Evolutionary conservation across 306 rosid genomes (phyloP).

Genomic region (Acmispon strigosus): DNA sequence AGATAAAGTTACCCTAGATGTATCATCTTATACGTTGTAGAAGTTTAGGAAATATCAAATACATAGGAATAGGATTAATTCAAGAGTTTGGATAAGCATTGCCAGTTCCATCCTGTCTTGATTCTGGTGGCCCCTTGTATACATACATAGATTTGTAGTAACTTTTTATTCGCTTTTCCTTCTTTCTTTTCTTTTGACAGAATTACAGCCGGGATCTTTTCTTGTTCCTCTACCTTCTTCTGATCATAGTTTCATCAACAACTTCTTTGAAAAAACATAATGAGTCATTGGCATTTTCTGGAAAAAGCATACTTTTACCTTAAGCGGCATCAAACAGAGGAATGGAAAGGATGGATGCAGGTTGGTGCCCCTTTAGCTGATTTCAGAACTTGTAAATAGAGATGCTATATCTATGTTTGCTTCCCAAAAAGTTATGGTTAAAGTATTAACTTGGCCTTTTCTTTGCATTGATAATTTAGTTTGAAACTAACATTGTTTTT

Average conservation of each 20-base stretch:
- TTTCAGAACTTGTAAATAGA: slow-evolving; percentile 9
- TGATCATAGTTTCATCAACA: slow-evolving; percentile 84
- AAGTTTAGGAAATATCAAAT: no score
- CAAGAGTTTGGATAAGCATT: no score
- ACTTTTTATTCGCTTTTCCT: slow-evolving; percentile 9
- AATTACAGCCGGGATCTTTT: slow-evolving; percentile 90
- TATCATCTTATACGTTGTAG: neutral
- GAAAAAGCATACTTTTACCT: slow-evolving; percentile 78
- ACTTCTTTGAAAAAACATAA: slow-evolving; percentile 90
- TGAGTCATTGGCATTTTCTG: slow-evolving; percentile 76
- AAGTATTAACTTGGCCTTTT: no score
- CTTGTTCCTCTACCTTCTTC: slow-evolving; percentile 80
- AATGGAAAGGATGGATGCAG: slow-evolving; percentile 99
- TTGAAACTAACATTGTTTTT: no score
- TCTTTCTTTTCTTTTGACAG: slow-evolving; percentile 45
- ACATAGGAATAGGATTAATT: no score
- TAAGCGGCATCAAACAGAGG: slow-evolving; percentile 97
- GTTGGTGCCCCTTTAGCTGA: slow-evolving; percentile 42
- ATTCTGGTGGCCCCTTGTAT: no score
- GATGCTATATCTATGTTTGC: neutral
- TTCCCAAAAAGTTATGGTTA: neutral
- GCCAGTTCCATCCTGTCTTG: no score
- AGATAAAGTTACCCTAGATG: neutral
- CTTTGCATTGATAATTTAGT: no score
- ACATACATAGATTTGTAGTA: neutral